Evolutionary conservation across 129 eudicot genomes (phyloP).

Genomic region (Logfia minima): DNA sequence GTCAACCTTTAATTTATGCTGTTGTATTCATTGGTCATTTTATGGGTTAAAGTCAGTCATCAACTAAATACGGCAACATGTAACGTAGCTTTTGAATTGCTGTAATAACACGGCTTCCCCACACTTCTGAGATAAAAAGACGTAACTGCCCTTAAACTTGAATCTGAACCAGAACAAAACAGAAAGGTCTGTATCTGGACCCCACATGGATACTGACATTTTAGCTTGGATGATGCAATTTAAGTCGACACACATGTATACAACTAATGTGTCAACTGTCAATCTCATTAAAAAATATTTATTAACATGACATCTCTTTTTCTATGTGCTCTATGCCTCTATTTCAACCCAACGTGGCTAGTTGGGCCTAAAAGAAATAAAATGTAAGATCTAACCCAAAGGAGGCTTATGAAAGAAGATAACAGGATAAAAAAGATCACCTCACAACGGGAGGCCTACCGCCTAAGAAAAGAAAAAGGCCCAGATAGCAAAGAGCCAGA

Average conservation of each 20-base stretch:
- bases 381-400: too few relatives aligned
- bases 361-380: too few relatives aligned
- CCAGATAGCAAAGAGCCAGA: too few relatives aligned
- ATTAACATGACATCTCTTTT: too few relatives aligned
- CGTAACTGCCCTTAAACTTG: conserved; percentile 12
- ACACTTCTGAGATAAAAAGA: conserved; percentile 27
- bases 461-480: too few relatives aligned
- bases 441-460: too few relatives aligned
- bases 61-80: conserved; percentile 20
- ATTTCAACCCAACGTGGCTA: too few relatives aligned
- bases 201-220: conserved; percentile 18
- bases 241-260: background rate
- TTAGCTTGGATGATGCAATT: conserved; percentile 1
- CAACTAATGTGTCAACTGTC: background rate
- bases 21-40: background rate
- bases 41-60: conserved; percentile 15
- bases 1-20: background rate
- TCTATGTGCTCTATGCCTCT: background rate
- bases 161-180: conserved; percentile 14
- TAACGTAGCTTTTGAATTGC: conserved; percentile 17
- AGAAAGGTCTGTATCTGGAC: background rate
- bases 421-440: too few relatives aligned
- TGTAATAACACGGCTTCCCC: conserved; percentile 9
- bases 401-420: too few relatives aligned
- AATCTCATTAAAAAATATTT: background rate